Evolutionary conservation across 2,329 filamentous ascomycete species (phyloP), one percentile per base, ranked within the genome.

Genomic region (Dactylellina leptospora): DNA sequence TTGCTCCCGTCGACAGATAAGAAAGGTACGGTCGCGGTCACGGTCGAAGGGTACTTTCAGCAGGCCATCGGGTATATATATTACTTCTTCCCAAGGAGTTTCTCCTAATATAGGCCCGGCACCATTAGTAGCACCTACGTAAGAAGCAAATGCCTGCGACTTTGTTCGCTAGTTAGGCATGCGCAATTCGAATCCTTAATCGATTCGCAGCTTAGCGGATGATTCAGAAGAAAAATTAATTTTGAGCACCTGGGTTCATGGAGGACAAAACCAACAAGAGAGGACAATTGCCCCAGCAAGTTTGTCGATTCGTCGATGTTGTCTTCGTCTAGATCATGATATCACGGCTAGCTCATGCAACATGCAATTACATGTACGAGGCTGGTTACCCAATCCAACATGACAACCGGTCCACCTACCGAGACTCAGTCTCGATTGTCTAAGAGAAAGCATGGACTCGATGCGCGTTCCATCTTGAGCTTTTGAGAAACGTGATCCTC

Each of bases 1-100:
- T 40, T 50, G 42, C 28, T 62, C 44, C 53, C 51, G 51, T 63
- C 66, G 58, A 71, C 55, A 62, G 66, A 71, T 71, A 71, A 71
- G 59, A 63, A 61, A 25, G 20, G 28, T 36, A 30, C 28, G 10
- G 20, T n/a, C n/a, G 28, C 3, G 20, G 33, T 18, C 28, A 27
- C n/a, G 3, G 28, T n/a, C 5, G 28, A 6, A 36, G 50, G 22
- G 51, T 23, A 22, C 40, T 2, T 45, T 60, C 16, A 27, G 40
- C 16, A 16, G 22, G 42, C 60, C 38, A 33, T 56, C 60, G 60
- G 50, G 28, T 27, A 64, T 63, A 63, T 38, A 54, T 61, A 50
- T 51, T 51, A 25, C 25, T 51, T 22, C 45, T 30, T 51, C 40
- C 23, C 18, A 61, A 30, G 10, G 45, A 60, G 44, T 25, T 40